Percentiles rank a stretch among this genome's conserved stretches.
These are phyloP conservation scores for Globisporangium perplexum DNA, from an alignment of 352 stramenopile genomes.

Conservation along the genomic window DNA sequence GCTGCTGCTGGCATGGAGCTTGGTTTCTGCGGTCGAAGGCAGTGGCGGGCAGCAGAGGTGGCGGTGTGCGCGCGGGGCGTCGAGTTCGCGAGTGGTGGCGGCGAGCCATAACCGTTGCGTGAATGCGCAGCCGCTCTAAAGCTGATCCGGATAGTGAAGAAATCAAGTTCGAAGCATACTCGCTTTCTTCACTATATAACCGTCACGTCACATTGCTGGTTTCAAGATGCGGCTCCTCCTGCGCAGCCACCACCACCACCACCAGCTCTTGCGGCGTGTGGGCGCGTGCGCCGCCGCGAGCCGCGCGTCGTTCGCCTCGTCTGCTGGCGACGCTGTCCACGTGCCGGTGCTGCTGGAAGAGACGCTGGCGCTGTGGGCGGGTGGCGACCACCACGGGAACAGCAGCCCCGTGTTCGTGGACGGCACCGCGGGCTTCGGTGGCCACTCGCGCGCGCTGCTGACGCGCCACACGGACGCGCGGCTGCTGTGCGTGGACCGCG, in stretches of 20 bases:
- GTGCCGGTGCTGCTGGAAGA: slow-evolving; percentile 59
- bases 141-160: no score
- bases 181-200: no score
- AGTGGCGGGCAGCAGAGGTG: no score
- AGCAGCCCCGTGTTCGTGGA: slow-evolving; percentile 57
- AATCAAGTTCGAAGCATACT: no score
- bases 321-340: slow-evolving; percentile 16
- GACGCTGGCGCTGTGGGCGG: slow-evolving; percentile 27
- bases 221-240: neutral
- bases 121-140: no score
- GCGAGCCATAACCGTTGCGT: no score
- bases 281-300: neutral
- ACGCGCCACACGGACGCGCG: slow-evolving; percentile 30
- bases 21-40: no score
- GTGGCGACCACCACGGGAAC: slow-evolving; percentile 1
- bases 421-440: slow-evolving; percentile 63
- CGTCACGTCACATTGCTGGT: no score
- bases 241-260: neutral
- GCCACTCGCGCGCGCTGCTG: slow-evolving; percentile 61
- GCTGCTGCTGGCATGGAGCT: neutral
- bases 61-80: no score
- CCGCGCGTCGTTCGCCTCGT: neutral
- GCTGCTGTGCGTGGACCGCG: slow-evolving; percentile 77
- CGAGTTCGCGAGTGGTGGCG: no score
- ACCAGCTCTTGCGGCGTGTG: neutral